phyloP scores from a whole-genome alignment of 2,329 filamentous ascomycete species.

The Blastomyces gilchristii region DNA sequence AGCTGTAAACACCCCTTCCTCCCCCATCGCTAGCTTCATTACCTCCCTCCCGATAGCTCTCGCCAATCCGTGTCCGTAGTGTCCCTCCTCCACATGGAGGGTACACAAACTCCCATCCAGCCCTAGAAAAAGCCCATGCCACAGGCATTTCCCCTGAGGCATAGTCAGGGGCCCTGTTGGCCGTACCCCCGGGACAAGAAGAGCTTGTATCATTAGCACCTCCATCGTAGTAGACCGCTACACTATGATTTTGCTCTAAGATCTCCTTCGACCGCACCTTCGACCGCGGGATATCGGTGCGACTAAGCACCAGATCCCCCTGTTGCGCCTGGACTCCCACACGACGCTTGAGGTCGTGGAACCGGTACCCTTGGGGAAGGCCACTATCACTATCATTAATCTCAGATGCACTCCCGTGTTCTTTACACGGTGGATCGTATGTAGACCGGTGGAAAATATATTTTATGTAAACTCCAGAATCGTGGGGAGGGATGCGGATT shows the following conservation, averaged over 20 bases:
- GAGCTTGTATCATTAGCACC: background rate
- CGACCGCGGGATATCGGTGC: constrained; percentile 32
- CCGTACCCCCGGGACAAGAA: background rate
- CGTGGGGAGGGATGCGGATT: constrained; percentile 20
- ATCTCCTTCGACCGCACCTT: constrained; percentile 25
- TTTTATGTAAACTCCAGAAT: constrained; percentile 28
- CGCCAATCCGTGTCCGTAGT: constrained; percentile 32
- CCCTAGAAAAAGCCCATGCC: constrained; percentile 34
- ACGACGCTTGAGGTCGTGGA: constrained; percentile 20
- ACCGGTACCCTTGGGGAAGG: constrained; percentile 27
- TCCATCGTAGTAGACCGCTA: constrained; percentile 25
- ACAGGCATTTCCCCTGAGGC: constrained; percentile 24
- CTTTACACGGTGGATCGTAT: constrained; percentile 12
- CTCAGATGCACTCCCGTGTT: background rate
- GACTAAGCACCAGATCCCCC: constrained; percentile 29
- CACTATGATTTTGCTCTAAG: constrained; percentile 24
- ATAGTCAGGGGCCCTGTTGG: background rate
- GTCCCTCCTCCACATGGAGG: constrained; percentile 34
- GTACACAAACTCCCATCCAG: constrained; percentile 30
- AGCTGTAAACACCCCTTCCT: constrained; percentile 17
- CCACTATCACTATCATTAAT: background rate
- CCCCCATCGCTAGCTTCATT: constrained; percentile 23
- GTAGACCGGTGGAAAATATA: constrained; percentile 25
- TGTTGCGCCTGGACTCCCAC: constrained; percentile 23
- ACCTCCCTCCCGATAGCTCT: constrained; percentile 24